Conservation (phyloP, 176 grass and related monocot genomes). For the Aegilops umbellulata region DNA sequence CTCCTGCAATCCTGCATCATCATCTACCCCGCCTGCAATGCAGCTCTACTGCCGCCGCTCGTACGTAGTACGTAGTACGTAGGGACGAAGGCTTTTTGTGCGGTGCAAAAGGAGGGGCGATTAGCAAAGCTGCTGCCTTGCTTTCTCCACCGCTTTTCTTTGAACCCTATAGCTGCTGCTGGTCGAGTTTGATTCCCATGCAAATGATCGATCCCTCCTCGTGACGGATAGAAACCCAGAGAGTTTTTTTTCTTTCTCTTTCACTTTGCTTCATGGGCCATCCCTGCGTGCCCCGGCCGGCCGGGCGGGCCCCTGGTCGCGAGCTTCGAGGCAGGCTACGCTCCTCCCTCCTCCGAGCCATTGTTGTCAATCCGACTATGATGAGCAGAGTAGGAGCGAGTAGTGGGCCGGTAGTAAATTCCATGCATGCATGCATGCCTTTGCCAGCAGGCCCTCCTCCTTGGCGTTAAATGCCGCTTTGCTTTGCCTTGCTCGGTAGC, state of each 20-base stretch:
- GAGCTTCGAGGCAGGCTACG: conserved; percentile 57
- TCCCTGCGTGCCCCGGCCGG: conserved; percentile 12
- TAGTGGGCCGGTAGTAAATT: conserved; percentile 3
- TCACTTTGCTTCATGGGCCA: conserved; percentile 31
- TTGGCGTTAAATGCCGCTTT: conserved; percentile 26
- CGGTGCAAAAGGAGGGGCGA: neutral
- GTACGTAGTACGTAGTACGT: neutral
- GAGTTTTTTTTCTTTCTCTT: neutral
- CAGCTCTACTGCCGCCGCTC: neutral
- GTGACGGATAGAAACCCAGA: neutral
- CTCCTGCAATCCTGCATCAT: neutral
- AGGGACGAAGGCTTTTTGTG: neutral
- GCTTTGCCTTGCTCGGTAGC: neutral
- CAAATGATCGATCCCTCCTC: conserved; percentile 26
- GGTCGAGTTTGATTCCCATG: conserved; percentile 46
- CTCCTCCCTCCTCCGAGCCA: conserved; percentile 11
- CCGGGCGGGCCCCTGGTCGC: neutral
- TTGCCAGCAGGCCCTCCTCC: neutral
- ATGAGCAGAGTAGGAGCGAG: neutral
- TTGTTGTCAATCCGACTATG: conserved; percentile 36
- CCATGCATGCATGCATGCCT: neutral
- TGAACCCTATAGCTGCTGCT: conserved; percentile 3
- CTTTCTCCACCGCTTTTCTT: neutral
- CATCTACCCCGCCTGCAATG: neutral
- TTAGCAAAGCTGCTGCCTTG: neutral